phyloP scores from a whole-genome alignment of 106 monocot species.

The Alisma plantagoaquatica region DNA sequence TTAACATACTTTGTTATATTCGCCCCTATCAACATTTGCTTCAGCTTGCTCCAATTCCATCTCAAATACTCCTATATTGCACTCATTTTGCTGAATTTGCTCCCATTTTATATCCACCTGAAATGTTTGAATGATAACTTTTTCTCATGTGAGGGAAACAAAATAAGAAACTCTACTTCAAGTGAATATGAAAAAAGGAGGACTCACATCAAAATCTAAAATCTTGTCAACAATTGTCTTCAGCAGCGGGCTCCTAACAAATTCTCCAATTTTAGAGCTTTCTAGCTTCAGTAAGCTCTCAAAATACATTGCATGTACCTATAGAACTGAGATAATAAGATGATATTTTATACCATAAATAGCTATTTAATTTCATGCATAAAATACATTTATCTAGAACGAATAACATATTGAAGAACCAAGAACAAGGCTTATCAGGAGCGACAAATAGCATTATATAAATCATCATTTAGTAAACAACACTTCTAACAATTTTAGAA shows the following conservation, averaged over 20 bases:
- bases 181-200: too few species aligned
- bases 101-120: slow-evolving; percentile 87
- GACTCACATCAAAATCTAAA: slow-evolving; percentile 77
- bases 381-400: too few species aligned
- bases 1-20: too few species aligned
- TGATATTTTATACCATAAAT: too few species aligned
- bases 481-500: too few species aligned
- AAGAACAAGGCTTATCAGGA: too few species aligned
- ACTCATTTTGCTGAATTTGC: slow-evolving; percentile 53
- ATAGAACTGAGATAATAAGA: too few species aligned
- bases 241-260: slow-evolving; percentile 49
- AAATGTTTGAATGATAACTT: neutral
- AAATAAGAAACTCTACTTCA: neutral
- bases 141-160: slow-evolving; percentile 1
- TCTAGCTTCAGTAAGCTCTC: slow-evolving; percentile 75
- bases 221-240: slow-evolving; percentile 60
- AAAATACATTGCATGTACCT: slow-evolving; percentile 28
- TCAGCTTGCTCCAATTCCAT: slow-evolving; percentile 74
- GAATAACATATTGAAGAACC: too few species aligned
- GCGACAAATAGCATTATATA: too few species aligned
- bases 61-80: slow-evolving; percentile 79
- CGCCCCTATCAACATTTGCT: slow-evolving; percentile 17
- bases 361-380: too few species aligned
- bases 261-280: slow-evolving; percentile 50
- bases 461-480: too few species aligned